Base-by-base conservation (phyloP, 1,139 yeast species). In the Geotrichum candidum region DNA sequence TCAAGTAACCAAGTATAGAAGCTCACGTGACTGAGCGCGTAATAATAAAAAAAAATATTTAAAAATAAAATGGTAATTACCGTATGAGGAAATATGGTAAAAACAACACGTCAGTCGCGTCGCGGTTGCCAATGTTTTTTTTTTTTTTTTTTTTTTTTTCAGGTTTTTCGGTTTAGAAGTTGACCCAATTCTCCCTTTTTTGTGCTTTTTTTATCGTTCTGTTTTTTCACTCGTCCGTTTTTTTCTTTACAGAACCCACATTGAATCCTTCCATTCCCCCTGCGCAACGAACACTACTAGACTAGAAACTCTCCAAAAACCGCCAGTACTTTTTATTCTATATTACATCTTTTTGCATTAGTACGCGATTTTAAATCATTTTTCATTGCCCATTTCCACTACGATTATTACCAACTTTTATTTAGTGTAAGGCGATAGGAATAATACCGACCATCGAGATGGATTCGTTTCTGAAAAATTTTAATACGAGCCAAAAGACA, bases 71-170 rank as follows among this genome's bases (percentile, higher is more conserved):
- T 22, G 18, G 13, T 15, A 7, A 31, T 53, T 41, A 31, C 57
- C 22, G 46, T 25, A 41, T 41, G 22, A 50, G 57, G 23, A 25
- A 41, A 33, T 38, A 2, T n/a, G 29, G 31, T 9, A n/a, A 45
- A 22, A 53, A 22, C 38, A 41, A 45, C 29, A 54, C 48, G 46
- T n/a, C 35, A 33, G 22, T 10, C 57, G 51, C 51, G 57, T 54
- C 57, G 46, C 31, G 33, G 10, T 6, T 15, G 27, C 27, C 18
- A 18, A 18, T 11, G 41, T n/a, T 33, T 4, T 25, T 41, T 41
- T 53, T 15, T 18, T 31, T 15, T 23, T 33, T 52, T 15, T n/a
- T 33, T 18, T 9, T 33, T 27, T 33, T 31, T 52, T 29, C 22
- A 18, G 6, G 41, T 35, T 35, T 35, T 13, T 11, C n/a, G 13